Base-by-base conservation (phyloP, 1,284 basidiomycete species). In the Cutaneotrichosporon sp. region DNA sequence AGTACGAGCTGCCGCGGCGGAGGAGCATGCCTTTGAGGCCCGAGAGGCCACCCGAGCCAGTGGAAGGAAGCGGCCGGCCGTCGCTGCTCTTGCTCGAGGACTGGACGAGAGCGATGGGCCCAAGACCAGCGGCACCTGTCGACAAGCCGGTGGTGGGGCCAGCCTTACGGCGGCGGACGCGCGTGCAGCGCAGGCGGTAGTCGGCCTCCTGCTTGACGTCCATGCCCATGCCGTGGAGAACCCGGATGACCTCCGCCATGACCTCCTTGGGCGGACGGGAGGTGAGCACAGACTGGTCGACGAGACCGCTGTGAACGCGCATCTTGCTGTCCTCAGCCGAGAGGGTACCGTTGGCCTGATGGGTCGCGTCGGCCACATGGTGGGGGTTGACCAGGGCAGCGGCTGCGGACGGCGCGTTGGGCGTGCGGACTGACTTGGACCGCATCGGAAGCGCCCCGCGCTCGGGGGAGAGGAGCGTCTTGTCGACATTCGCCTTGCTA, bases 231-330 rank as follows among this genome's bases (percentile, higher is more conserved):
- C 85, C 85, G 69, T 88, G 85, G 60, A 99, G 82, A 18, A 94
- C 89, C 62, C 84, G 83, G 69, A 86, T 84, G 36, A 98, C 86
- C 74, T 94, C 90, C 63, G 84, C 85, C 82, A 99, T 91, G 47
- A 98, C 92, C 66, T 92, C 89, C 7, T 87, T 85, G 14, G 95
- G 95, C 16, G 87, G 82, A 20, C 87, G 85, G 8, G 89, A 91
- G 10, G 95, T 97, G 66, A 98, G 86, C 43, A 89, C 95, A 24
- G 89, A 89, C 73, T 92, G 90, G 78, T 98, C 95, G 29, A 99
- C 90, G 1, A 95, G 89, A 67, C 95, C 95, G 67, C 91, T 89
- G 74, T 98, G 95, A 46, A 91, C 85, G 16, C 91, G 87, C 56
- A 98, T 81, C 59, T 86, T 86, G 38, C 83, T 83, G 65, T 87